phyloP scores from a whole-genome alignment of 2,329 filamentous ascomycete species.

The Lachnellula arida region DNA sequence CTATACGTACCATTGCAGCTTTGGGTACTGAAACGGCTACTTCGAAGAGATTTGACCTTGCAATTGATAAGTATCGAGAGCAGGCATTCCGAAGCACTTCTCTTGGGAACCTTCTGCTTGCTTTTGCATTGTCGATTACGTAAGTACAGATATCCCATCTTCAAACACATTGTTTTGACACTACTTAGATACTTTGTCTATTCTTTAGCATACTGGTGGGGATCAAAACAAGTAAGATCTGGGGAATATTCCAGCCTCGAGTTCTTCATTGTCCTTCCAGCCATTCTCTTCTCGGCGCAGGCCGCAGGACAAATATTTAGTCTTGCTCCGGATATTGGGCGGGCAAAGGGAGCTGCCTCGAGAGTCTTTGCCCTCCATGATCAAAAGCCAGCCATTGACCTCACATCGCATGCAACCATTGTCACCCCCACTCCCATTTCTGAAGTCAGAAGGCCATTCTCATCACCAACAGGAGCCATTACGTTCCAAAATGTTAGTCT shows the following conservation, averaged over 20 bases:
- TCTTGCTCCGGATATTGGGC: slow-evolving; percentile 69
- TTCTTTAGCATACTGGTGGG: slow-evolving; percentile 78
- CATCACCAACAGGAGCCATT: slow-evolving; percentile 35
- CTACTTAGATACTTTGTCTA: slow-evolving; percentile 63
- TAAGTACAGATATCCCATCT: slow-evolving; percentile 2
- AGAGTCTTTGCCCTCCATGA: slow-evolving; percentile 51
- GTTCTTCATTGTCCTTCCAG: slow-evolving; percentile 71
- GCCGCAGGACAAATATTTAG: slow-evolving; percentile 71
- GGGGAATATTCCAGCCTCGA: slow-evolving; percentile 60
- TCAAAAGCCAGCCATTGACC: slow-evolving; percentile 33
- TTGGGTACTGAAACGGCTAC: slow-evolving; percentile 50
- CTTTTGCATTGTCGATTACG: slow-evolving; percentile 42
- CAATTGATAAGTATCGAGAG: slow-evolving; percentile 46
- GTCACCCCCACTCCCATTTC: neutral
- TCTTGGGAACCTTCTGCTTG: slow-evolving; percentile 55
- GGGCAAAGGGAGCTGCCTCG: slow-evolving; percentile 56
- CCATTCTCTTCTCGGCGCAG: slow-evolving; percentile 68
- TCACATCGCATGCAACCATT: neutral
- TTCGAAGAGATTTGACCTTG: slow-evolving; percentile 47
- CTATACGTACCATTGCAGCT: slow-evolving; percentile 57
- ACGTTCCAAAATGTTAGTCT: slow-evolving; percentile 57
- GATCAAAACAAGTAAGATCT: slow-evolving; percentile 62
- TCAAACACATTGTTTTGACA: slow-evolving; percentile 30
- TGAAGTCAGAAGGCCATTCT: slow-evolving; percentile 8
- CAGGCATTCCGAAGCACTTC: slow-evolving; percentile 48